Conservation (phyloP, 257 asterid species). For the Salvia miltiorrhiza region DNA sequence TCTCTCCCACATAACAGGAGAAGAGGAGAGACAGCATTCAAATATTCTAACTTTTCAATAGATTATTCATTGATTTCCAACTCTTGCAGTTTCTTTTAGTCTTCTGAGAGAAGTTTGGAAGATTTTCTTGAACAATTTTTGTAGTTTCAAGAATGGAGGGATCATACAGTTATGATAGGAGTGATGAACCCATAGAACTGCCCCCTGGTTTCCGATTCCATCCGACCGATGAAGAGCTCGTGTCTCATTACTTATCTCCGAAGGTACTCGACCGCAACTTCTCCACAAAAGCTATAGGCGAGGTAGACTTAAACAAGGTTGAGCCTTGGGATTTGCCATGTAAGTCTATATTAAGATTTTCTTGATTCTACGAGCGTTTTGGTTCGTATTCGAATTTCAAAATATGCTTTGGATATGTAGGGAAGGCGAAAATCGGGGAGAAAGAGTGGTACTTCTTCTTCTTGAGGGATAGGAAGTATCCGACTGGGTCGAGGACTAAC, state of each 20-base stretch:
- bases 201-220: constrained; percentile 77
- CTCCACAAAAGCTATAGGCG: constrained; percentile 44
- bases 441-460: constrained; percentile 74
- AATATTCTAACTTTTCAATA: not conserved
- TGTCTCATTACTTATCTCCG: constrained; percentile 49
- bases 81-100: not conserved
- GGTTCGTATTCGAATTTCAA: not conserved
- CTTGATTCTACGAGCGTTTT: not conserved
- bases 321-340: constrained; percentile 85
- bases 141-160: constrained; percentile 21
- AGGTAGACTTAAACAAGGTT: constrained; percentile 63
- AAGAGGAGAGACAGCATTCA: not conserved
- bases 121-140: not conserved
- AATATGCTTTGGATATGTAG: constrained; percentile 14
- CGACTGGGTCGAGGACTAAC: constrained; percentile 60
- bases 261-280: constrained; percentile 41
- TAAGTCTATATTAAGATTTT: constrained; percentile 25
- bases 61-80: too few species aligned
- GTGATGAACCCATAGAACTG: constrained; percentile 31
- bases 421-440: constrained; percentile 74
- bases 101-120: not conserved
- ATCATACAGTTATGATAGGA: not conserved
- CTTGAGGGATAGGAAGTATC: constrained; percentile 59
- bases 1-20: not conserved
- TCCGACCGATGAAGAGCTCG: constrained; percentile 68